Conservation (phyloP, 352 stramenopile species). For the Saprolegnia parasitica region DNA sequence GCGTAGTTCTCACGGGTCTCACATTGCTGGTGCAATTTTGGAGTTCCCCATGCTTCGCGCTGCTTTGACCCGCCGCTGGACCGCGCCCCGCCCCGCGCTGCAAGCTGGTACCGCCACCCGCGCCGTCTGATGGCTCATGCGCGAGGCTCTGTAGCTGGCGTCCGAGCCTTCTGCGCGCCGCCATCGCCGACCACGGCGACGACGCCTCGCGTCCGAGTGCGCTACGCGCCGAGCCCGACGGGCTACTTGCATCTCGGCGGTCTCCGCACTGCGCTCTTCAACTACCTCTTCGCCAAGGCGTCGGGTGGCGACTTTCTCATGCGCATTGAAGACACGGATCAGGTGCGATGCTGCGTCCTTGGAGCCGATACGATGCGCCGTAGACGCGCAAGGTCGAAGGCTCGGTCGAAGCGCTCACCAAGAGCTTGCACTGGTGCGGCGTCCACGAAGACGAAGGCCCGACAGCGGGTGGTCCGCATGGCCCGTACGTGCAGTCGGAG, state of each 20-base stretch:
- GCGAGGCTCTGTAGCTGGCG: no score
- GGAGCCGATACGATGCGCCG: neutral
- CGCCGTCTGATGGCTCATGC: neutral
- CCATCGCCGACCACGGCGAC: neutral
- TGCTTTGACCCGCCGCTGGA: neutral
- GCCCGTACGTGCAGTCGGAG: constrained; percentile 97
- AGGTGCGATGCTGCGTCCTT: constrained; percentile 38
- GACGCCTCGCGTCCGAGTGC: constrained; percentile 47
- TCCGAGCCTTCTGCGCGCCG: neutral
- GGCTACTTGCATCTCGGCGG: constrained; percentile 88
- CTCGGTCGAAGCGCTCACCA: constrained; percentile 78
- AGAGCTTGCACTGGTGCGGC: constrained; percentile 92
- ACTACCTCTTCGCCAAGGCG: constrained; percentile 88
- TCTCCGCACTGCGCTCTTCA: constrained; percentile 89
- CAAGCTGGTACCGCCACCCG: neutral
- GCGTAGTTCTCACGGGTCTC: no score
- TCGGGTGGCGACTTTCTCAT: constrained; percentile 82
- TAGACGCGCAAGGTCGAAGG: constrained; percentile 80
- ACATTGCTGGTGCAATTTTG: neutral
- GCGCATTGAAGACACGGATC: constrained; percentile 91
- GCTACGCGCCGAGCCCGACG: constrained; percentile 88
- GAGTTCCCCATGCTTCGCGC: neutral
- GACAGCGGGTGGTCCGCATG: constrained; percentile 82
- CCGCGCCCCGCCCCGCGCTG: neutral
- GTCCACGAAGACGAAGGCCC: constrained; percentile 97